These are phyloP conservation scores for Geranomyces michiganensis DNA, from an alignment of 192 early-diverging fungal genomes.

Conservation along the genomic window DNA sequence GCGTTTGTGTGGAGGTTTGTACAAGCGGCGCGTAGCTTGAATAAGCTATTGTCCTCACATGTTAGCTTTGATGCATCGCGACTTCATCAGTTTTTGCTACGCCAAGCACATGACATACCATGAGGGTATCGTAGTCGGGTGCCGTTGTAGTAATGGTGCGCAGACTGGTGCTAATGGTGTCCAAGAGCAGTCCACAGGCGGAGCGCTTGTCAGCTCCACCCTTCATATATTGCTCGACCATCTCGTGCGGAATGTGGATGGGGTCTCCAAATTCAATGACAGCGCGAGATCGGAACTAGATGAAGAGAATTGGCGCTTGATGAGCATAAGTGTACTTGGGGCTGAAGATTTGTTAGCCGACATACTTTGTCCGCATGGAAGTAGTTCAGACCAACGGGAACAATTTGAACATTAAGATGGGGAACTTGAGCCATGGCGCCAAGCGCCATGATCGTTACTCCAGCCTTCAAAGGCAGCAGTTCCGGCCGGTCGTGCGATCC, in stretches of 20 bases:
- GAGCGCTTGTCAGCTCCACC: conserved; percentile 84
- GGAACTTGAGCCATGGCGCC: conserved; percentile 88
- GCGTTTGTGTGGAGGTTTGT: conserved; percentile 83
- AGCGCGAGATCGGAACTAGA: conserved; percentile 92
- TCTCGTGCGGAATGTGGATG: conserved; percentile 73
- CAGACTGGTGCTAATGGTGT: conserved; percentile 75
- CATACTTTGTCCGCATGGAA: conserved; percentile 78
- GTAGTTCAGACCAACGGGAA: conserved; percentile 92
- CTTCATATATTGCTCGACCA: conserved; percentile 79
- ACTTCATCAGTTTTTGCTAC: too few species aligned
- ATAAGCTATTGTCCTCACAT: conserved; percentile 59
- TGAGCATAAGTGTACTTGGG: background rate
- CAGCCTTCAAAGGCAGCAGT: conserved; percentile 93
- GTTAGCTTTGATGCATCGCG: background rate
- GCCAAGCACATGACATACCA: conserved; percentile 56
- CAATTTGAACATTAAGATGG: conserved; percentile 85
- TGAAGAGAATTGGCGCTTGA: background rate
- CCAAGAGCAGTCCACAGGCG: conserved; percentile 80
- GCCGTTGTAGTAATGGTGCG: conserved; percentile 92
- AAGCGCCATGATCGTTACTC: conserved; percentile 64
- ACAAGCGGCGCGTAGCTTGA: conserved; percentile 91
- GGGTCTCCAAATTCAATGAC: conserved; percentile 96
- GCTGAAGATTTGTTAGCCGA: too few species aligned
- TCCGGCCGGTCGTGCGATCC: conserved; percentile 96
- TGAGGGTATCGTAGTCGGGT: conserved; percentile 88